These are phyloP conservation scores for Pythium chondricola DNA, from an alignment of 352 stramenopile genomes.

Conservation along the genomic window DNA sequence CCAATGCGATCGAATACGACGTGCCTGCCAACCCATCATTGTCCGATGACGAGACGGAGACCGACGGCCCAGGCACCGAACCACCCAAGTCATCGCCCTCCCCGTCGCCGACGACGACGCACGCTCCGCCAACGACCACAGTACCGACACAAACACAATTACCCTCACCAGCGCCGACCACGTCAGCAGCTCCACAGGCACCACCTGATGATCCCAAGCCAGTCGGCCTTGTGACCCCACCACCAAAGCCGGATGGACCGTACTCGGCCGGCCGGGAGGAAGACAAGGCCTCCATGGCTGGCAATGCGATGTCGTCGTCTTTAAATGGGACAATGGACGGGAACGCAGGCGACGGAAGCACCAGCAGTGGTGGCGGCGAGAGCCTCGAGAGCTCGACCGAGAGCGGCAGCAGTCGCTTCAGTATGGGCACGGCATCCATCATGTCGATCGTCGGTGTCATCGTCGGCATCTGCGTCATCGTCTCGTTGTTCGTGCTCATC, in stretches of 20 bases:
- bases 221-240: no score
- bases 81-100: background rate
- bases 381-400: slow-evolving; percentile 33
- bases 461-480: slow-evolving; percentile 45
- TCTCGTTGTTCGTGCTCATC: slow-evolving; percentile 53
- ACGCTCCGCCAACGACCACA: background rate
- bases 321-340: no score
- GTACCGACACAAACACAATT: background rate
- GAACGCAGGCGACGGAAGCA: no score
- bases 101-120: background rate
- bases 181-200: background rate
- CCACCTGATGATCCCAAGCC: background rate
- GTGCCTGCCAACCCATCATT: background rate
- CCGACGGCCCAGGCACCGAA: background rate
- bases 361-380: background rate
- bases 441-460: slow-evolving; percentile 67
- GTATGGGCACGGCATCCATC: slow-evolving; percentile 53
- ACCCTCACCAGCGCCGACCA: background rate
- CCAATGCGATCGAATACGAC: slow-evolving; percentile 11
- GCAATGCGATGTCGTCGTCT: no score
- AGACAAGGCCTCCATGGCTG: no score
- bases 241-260: no score
- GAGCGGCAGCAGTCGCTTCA: slow-evolving; percentile 43
- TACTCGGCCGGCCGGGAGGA: no score
- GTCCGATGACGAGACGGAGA: background rate